Evolutionary conservation across 1,139 yeast genomes (phyloP).

Genomic region (Suhomyces yuchorum): DNA sequence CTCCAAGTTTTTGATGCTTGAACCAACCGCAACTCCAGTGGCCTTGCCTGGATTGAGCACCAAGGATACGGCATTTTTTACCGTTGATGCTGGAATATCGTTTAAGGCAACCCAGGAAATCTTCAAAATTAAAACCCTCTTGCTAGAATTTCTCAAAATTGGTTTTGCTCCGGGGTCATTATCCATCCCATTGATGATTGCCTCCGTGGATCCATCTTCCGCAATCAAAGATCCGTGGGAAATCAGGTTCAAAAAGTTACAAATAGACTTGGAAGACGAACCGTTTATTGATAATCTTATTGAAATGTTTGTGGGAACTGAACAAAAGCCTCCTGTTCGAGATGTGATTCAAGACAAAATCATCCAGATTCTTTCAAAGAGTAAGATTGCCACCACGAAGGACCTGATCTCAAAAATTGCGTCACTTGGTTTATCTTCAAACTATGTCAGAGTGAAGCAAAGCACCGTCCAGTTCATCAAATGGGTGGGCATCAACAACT

Average conservation of each 20-base stretch:
- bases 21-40: conserved; percentile 38
- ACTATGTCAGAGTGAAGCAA: conserved; percentile 47
- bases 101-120: conserved; percentile 54
- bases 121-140: conserved; percentile 41
- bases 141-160: conserved; percentile 41
- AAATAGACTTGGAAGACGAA: conserved; percentile 54
- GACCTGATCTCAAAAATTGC: conserved; percentile 44
- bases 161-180: conserved; percentile 40
- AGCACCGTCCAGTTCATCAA: conserved; percentile 62
- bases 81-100: conserved; percentile 65
- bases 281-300: conserved; percentile 47
- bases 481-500: conserved; percentile 43
- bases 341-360: conserved; percentile 60
- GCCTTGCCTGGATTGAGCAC: conserved; percentile 65
- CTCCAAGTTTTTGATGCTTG: conserved; percentile 58
- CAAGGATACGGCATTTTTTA: conserved; percentile 59
- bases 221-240: conserved; percentile 55
- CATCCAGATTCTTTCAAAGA: conserved; percentile 52
- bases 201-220: conserved; percentile 62
- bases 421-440: conserved; percentile 59
- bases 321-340: conserved; percentile 52
- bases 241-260: conserved; percentile 51
- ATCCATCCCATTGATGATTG: conserved; percentile 57
- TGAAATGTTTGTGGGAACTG: conserved; percentile 47
- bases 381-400: conserved; percentile 50